Conservation (phyloP, 2,329 filamentous ascomycete species). For the Aspergillus thermomutatus region DNA sequence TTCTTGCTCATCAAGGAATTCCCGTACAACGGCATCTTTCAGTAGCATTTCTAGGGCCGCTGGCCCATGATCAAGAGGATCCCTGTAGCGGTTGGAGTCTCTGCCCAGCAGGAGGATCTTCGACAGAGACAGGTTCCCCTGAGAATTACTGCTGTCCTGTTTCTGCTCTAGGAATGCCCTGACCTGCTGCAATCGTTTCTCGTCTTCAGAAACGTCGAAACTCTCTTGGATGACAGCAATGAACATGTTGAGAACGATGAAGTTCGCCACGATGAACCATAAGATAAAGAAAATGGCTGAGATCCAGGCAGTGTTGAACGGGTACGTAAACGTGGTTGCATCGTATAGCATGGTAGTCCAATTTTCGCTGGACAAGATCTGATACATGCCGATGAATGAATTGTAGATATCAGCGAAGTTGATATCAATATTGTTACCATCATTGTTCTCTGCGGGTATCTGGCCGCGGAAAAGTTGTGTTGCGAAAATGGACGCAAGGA, state of each 20-base stretch:
- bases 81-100: slow-evolving; percentile 62
- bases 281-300: slow-evolving; percentile 85
- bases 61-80: slow-evolving; percentile 87
- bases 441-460: slow-evolving; percentile 61
- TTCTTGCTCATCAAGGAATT: slow-evolving; percentile 80
- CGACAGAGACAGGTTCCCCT: slow-evolving; percentile 64
- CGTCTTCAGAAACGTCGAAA: slow-evolving; percentile 97
- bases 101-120: slow-evolving; percentile 61
- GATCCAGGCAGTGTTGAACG: slow-evolving; percentile 79
- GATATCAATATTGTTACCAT: slow-evolving; percentile 63
- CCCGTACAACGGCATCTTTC: slow-evolving; percentile 90
- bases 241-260: slow-evolving; percentile 99
- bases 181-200: slow-evolving; percentile 94
- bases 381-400: slow-evolving; percentile 96
- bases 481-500: slow-evolving; percentile 88
- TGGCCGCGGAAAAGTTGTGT: slow-evolving; percentile 89
- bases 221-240: slow-evolving; percentile 99
- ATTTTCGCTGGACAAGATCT: slow-evolving; percentile 91
- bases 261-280: slow-evolving; percentile 94
- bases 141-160: slow-evolving; percentile 67
- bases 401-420: slow-evolving; percentile 92
- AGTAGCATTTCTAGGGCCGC: slow-evolving; percentile 94
- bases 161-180: slow-evolving; percentile 91
- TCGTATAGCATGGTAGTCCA: slow-evolving; percentile 89
- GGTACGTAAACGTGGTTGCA: slow-evolving; percentile 66